Evolutionary conservation across 805 yeast species (phyloP), one percentile per base, ranked within the genome.

Genomic region (Ogataea ramenticola): DNA sequence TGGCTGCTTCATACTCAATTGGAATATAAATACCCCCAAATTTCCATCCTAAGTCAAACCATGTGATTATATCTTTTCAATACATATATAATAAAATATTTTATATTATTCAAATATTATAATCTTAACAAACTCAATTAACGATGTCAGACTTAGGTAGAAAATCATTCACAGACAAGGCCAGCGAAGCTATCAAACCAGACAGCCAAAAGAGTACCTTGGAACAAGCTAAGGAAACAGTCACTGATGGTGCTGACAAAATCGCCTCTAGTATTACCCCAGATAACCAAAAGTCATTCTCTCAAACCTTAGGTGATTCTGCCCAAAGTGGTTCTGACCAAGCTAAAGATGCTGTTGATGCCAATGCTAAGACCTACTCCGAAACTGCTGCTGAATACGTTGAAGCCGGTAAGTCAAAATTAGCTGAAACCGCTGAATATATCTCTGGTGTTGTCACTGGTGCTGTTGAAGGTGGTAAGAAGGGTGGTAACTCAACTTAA

Each of bases 131-230:
- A 22, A 35, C 26, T 17, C n/a, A 21, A 21, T 35, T 21, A 11
- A 37, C 22, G 39, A 59, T 58, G 64, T 56, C 63, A 29, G 62
- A 58, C 47, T 42, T 53, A 41, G 62, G 86, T 57, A 85, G 96
- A 83, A 89, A 88, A 71, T 68, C 74, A 62, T 72, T 88, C 58
- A 53, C 81, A 52, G 83, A 82, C 62, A 85, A 86, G 68, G 67
- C 75, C 52, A 43, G 74, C 45, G 96, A 88, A 74, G 59, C 75
- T 37, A 46, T 84, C 39, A 85, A 75, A 52, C 96, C 96, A 55
- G 82, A 86, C 50, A 68, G 78, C 45, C 74, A 85, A 64, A 88
- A 88, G 71, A 52, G 80, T 34, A 66, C 70, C 56, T 65, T 67
- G 40, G 83, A 87, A 62, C 70, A 82, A 67, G 82, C 80, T 53